Evolutionary conservation across 805 yeast genomes (phyloP).

Genomic region (Yarrowia hollandica): DNA sequence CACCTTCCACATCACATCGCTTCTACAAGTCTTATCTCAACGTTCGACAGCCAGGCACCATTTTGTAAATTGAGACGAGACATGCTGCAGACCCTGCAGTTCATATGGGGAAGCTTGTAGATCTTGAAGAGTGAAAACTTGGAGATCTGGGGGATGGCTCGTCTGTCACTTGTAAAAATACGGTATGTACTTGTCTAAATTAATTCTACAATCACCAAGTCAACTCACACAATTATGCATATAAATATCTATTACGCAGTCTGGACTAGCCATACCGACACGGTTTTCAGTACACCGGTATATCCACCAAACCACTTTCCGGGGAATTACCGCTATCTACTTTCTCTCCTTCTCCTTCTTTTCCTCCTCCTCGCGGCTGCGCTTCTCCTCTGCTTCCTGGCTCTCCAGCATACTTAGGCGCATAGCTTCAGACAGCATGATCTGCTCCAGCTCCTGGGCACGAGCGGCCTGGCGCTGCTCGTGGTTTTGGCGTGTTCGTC

Average conservation of each 20-base stretch:
- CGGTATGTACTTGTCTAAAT: too few species aligned
- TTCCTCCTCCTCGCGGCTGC: background rate
- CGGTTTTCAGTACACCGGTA: too few species aligned
- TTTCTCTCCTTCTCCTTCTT: background rate
- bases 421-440: slow-evolving; percentile 84
- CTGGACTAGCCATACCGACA: too few species aligned
- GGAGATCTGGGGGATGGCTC: too few species aligned
- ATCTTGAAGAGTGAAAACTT: background rate
- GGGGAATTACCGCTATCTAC: background rate
- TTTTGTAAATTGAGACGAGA: background rate
- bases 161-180: too few species aligned
- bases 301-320: background rate
- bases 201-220: background rate
- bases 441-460: slow-evolving; percentile 56
- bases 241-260: slow-evolving; percentile 23
- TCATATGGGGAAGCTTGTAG: background rate
- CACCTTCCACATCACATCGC: too few species aligned
- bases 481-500: slow-evolving; percentile 30
- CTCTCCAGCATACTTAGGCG: slow-evolving; percentile 44
- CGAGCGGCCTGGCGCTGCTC: slow-evolving; percentile 35
- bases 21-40: too few species aligned
- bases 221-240: background rate
- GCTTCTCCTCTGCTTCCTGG: slow-evolving; percentile 14
- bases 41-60: slow-evolving; percentile 11
- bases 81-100: slow-evolving; percentile 18